These are phyloP conservation scores for Macadamia tetraphylla DNA, from an alignment of 164 flowering plant species.

Conservation along the genomic window DNA sequence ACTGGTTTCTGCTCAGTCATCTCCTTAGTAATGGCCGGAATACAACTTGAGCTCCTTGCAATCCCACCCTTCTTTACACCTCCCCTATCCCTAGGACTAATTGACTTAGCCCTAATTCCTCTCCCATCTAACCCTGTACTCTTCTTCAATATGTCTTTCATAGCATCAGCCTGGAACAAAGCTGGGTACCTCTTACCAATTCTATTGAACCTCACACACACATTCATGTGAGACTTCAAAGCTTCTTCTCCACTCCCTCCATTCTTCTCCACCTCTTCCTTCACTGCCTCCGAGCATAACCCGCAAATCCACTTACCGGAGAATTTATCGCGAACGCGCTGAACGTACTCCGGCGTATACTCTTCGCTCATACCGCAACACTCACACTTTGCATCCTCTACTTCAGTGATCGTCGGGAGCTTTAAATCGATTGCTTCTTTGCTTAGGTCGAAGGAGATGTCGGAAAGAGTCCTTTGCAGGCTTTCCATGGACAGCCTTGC, in stretches of 20 bases:
- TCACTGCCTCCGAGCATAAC: conserved; percentile 67
- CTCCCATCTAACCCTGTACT: conserved; percentile 27
- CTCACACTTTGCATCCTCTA: conserved; percentile 72
- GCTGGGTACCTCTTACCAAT: conserved; percentile 59
- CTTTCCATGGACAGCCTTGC: conserved; percentile 40
- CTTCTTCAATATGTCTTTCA: conserved; percentile 65
- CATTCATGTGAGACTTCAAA: conserved; percentile 51
- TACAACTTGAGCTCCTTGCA: conserved; percentile 76
- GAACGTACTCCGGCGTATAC: conserved; percentile 64
- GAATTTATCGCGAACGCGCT: conserved; percentile 37
- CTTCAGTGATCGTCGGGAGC: conserved; percentile 61
- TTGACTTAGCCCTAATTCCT: conserved; percentile 44
- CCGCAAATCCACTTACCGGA: conserved; percentile 68
- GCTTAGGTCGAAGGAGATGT: conserved; percentile 52
- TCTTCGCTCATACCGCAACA: conserved; percentile 82
- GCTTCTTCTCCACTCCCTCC: conserved; percentile 67
- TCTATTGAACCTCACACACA: conserved; percentile 58
- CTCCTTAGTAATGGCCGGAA: conserved; percentile 67
- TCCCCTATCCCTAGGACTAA: conserved; percentile 39
- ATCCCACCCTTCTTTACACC: conserved; percentile 34
- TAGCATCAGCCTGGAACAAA: conserved; percentile 57
- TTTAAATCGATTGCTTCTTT: conserved; percentile 25
- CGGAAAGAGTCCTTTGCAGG: conserved; percentile 63
- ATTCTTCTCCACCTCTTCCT: conserved; percentile 58
- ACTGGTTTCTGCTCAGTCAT: conserved; percentile 21